These are phyloP conservation scores for Diaporthe vexans DNA, from an alignment of 2,329 filamentous ascomycete species.

Conservation along the genomic window DNA sequence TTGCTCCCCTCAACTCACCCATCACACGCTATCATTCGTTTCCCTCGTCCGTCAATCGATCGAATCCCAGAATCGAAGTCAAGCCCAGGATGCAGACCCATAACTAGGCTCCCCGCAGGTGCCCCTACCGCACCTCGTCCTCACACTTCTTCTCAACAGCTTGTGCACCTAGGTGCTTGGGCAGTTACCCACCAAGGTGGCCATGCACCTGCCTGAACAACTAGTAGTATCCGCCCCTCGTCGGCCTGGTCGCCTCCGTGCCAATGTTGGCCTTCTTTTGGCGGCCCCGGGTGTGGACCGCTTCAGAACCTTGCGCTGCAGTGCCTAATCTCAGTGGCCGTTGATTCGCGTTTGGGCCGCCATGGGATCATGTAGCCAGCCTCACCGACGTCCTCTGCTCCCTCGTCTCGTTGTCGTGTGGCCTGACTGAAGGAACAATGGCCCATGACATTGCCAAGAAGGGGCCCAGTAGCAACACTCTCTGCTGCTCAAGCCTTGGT, in stretches of 20 bases:
- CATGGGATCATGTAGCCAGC: background rate
- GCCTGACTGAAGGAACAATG: constrained; percentile 27
- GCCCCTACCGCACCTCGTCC: background rate
- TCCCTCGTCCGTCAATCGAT: background rate
- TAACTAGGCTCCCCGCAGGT: constrained; percentile 9
- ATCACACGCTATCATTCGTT: background rate
- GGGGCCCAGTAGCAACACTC: background rate
- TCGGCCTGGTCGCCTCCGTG: background rate
- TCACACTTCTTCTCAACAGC: background rate
- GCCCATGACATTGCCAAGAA: constrained; percentile 15
- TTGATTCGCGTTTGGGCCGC: constrained; percentile 21
- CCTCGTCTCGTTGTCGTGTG: constrained; percentile 2
- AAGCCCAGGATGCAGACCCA: background rate
- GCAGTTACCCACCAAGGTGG: too few relatives aligned
- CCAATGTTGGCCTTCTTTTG: background rate
- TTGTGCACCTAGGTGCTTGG: too few relatives aligned
- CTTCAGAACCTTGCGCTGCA: constrained; percentile 16
- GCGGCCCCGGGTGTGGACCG: background rate
- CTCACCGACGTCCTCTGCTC: background rate
- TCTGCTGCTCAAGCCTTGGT: background rate
- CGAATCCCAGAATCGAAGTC: background rate
- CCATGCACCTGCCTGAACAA: too few relatives aligned
- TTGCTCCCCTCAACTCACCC: background rate
- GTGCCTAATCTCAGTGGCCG: background rate
- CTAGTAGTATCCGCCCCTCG: background rate